Base-by-base conservation (phyloP, 257 asterid species). In the Rauvolfia tetraphylla region DNA sequence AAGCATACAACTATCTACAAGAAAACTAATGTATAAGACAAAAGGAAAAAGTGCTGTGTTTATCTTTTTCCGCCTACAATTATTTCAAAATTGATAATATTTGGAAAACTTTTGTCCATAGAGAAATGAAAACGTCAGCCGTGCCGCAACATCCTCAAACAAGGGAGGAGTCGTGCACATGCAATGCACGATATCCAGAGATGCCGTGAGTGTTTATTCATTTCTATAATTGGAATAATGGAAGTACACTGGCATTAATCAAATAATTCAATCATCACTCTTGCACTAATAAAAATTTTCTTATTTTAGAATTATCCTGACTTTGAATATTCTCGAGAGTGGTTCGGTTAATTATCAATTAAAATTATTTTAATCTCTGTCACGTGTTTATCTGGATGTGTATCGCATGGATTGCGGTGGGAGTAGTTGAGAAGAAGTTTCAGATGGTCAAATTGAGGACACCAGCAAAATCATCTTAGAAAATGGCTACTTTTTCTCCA, bases 251-350 rank as follows among this genome's bases (percentile, higher is more conserved):
- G 57, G 9, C 27, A 33, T 65, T 65, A 65, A 65, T 6, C 70
- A 65, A 66, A 46, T 18, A 46, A 70, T 61, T 70, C 59, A 70
- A 70, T 70, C 59, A 70, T 70, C 29, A 70, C 29, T 48, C 42
- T 8, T 5, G 33, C 31, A 56, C n/a, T n/a, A 17, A 6, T 41
- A 62, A 29, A 65, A 3, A 34, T 3, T 14, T 29, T 46, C 4
- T 46, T 46, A 46, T 3, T 3, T 11, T 11, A 46, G 10, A 1
- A 46, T 5, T 46, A 46, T 46, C 51, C 10, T 46, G 8, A 46
- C 10, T 41, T 41, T 3, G 46, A 4, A 3, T 41, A 8, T 3
- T 41, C 46, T 41, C 4, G 4, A 41, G 46, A 4, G 44, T 41
- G 44, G 44, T 41, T 41, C 8, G 8, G 3, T 41, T 41, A 3